These are phyloP conservation scores for Gossypium australe DNA, from an alignment of 345 rosid species.

Conservation along the genomic window DNA sequence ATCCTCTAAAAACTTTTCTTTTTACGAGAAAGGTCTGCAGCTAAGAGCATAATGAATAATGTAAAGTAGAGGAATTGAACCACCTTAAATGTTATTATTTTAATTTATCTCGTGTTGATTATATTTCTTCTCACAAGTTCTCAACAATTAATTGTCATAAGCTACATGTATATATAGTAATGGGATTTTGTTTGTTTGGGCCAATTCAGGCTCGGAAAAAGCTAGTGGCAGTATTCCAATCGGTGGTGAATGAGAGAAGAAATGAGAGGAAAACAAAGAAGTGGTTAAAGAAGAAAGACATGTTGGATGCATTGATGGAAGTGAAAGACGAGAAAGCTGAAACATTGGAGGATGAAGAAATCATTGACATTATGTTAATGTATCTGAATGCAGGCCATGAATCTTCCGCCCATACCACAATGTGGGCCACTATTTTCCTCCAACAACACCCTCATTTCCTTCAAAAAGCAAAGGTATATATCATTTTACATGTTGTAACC, in stretches of 20 bases:
- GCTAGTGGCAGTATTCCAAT: slow-evolving; percentile 56
- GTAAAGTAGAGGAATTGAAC: too few species aligned
- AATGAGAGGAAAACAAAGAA: slow-evolving; percentile 20
- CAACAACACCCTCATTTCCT: slow-evolving; percentile 63
- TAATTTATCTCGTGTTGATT: too few species aligned
- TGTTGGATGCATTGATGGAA: slow-evolving; percentile 66
- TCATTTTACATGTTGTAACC: too few species aligned
- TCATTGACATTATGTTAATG: slow-evolving; percentile 74
- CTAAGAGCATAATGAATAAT: too few species aligned
- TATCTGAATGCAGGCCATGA: slow-evolving; percentile 91
- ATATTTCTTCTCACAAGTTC: too few species aligned
- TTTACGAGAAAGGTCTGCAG: too few species aligned
- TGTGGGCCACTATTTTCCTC: slow-evolving; percentile 76
- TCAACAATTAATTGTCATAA: neutral
- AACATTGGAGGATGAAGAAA: slow-evolving; percentile 56
- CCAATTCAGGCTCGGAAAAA: slow-evolving; percentile 59
- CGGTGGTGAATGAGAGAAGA: slow-evolving; percentile 53
- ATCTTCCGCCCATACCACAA: slow-evolving; percentile 77
- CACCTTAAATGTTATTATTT: too few species aligned
- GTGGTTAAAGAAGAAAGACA: slow-evolving; percentile 44
- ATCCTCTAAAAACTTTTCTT: too few species aligned
- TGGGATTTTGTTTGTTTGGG: neutral
- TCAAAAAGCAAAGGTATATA: slow-evolving; percentile 54
- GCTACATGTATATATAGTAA: neutral
- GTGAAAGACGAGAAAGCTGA: slow-evolving; percentile 68